These are phyloP conservation scores for Centella asiatica DNA, from an alignment of 129 eudicot genomes.

Conservation along the genomic window DNA sequence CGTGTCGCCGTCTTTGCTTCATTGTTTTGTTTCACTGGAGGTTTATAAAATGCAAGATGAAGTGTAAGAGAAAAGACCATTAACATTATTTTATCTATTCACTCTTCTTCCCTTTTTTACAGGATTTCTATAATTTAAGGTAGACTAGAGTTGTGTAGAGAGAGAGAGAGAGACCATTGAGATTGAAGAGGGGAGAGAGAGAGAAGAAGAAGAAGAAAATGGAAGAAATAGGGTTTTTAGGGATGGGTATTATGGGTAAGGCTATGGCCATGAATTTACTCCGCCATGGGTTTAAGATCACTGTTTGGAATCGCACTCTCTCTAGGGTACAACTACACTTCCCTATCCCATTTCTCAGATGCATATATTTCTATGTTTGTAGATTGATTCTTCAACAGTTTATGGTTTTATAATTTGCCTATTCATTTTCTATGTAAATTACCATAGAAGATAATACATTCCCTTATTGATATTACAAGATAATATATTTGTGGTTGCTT, in stretches of 20 bases:
- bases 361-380: slow-evolving; percentile 1
- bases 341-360: not conserved
- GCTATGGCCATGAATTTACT: slow-evolving; percentile 95
- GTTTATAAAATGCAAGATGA: not conserved
- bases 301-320: slow-evolving; percentile 98
- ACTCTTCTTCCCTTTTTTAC: not conserved
- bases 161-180: not conserved
- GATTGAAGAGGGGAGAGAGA: slow-evolving; percentile 1
- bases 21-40: too few relatives aligned
- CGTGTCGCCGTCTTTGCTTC: too few relatives aligned
- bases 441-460: too few relatives aligned
- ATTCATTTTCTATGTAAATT: too few relatives aligned
- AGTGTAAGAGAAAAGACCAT: not conserved
- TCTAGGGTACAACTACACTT: slow-evolving; percentile 51
- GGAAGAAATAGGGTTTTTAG: slow-evolving; percentile 95
- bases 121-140: too few relatives aligned
- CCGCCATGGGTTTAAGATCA: slow-evolving; percentile 77
- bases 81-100: not conserved
- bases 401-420: too few relatives aligned
- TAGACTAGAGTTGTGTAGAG: not conserved
- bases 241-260: slow-evolving; percentile 98
- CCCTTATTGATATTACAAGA: too few relatives aligned
- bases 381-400: too few relatives aligned
- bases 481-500: too few relatives aligned
- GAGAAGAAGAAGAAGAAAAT: slow-evolving; percentile 15